Conservation (phyloP, 1,284 basidiomycete species). For the Fomitiporia mediterranea region DNA sequence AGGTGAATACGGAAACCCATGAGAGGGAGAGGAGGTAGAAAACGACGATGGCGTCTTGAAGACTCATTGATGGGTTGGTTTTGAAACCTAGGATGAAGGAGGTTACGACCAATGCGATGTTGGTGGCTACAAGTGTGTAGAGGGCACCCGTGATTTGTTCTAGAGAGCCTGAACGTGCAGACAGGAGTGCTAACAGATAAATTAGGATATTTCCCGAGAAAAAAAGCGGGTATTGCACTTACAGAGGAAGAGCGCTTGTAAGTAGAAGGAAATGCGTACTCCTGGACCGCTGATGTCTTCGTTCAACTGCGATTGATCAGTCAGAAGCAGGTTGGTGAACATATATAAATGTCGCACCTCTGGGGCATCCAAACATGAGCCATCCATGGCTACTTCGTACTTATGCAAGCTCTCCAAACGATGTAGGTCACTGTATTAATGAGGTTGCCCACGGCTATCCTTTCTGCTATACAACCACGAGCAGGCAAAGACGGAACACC, state of each 20-base stretch:
- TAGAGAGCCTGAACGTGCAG: conserved; percentile 23
- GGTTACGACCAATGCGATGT: conserved; percentile 28
- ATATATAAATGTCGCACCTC: too few relatives aligned
- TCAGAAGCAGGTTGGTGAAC: background rate
- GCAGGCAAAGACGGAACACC: too few relatives aligned
- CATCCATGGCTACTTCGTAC: too few relatives aligned
- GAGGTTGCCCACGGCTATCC: too few relatives aligned
- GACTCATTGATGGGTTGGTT: conserved; percentile 25
- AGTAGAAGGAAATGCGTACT: conserved; percentile 22
- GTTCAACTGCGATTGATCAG: conserved; percentile 10
- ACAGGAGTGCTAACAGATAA: conserved; percentile 23
- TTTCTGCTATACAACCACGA: too few relatives aligned
- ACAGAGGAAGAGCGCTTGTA: conserved; percentile 19
- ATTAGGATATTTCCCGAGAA: background rate
- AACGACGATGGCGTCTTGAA: conserved; percentile 25
- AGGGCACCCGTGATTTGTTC: conserved; percentile 27
- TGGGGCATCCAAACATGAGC: too few relatives aligned
- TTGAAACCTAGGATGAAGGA: conserved; percentile 27
- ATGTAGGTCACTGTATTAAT: too few relatives aligned
- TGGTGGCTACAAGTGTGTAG: conserved; percentile 29
- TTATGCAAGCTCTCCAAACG: too few relatives aligned
- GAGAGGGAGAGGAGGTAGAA: conserved; percentile 19
- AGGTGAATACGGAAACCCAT: conserved; percentile 24
- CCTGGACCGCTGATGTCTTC: conserved; percentile 20
- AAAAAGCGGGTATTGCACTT: background rate